Evolutionary conservation across 75 land plant genomes (phyloP).

Genomic region (Sequoiadendron giganteum): DNA sequence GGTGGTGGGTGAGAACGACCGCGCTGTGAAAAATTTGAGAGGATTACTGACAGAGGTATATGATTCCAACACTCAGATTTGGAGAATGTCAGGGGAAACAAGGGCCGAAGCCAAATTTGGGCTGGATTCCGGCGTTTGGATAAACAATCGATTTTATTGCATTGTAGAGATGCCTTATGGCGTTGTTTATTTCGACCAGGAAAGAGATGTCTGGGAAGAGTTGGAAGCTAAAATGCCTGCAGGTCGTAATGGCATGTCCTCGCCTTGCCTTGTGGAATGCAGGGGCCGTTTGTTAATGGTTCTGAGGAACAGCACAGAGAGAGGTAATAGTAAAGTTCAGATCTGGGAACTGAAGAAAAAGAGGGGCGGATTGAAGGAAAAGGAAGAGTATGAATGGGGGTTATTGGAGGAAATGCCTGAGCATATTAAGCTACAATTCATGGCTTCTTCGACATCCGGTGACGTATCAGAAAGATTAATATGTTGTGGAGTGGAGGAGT

Average conservation of each 20-base stretch:
- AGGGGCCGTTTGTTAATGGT: background rate
- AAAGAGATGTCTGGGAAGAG: background rate
- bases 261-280: background rate
- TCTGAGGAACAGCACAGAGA: background rate
- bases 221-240: background rate
- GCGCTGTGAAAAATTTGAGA: background rate
- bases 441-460: background rate
- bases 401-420: background rate
- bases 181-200: background rate
- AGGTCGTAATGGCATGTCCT: background rate
- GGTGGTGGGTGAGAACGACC: background rate
- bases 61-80: background rate
- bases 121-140: background rate
- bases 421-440: background rate
- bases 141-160: background rate
- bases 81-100: background rate
- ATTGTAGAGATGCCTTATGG: conserved; percentile 1
- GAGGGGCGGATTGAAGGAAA: background rate
- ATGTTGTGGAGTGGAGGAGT: background rate
- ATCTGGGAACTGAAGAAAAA: background rate
- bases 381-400: background rate
- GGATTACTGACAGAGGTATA: background rate
- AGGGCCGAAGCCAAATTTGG: background rate
- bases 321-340: background rate
- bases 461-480: background rate